Base-by-base conservation (phyloP, 306 rosid genomes). In the Cicer yamashitae region DNA sequence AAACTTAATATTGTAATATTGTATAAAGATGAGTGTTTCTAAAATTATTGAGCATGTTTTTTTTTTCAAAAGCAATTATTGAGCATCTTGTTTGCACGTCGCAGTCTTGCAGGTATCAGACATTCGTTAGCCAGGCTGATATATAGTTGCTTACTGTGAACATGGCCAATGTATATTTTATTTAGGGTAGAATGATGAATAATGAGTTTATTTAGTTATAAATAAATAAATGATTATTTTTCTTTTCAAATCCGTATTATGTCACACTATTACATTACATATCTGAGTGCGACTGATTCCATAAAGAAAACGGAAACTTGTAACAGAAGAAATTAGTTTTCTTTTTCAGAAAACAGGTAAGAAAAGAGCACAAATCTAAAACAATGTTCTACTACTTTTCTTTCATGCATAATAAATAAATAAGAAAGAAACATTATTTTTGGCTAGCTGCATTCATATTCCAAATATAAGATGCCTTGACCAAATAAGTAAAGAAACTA, bases 401-500 rank as follows among this genome's bases (percentile, higher is more conserved):
- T 41, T 58, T 59, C 10, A 70, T 46, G 39, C 40, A 22, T 51
- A 60, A 6, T 25, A 2, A 57, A 8, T 25, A 56, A 14, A 11
- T 57, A 78, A 17, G 17, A 53, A 12, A 51, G 44, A 20, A 46
- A 65, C 59, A 70, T 38, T 8, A 54, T 34, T 18, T 14, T 7
- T 61, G 38, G 72, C 6, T 25, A 20, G 50, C 48, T 50, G 46
- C 68, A 45, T 59, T 22, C 15, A 75, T 65, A 52, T 61, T 43
- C 50, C 47, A 71, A 50, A 72, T 6, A 15, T 34, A 43, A 68
- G 67, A 68, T 50, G 73, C 77, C 30, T 59, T 59, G 20, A 11
- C 80, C 52, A 74, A 51, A 74, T 48, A 0, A 46, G 43, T 10
- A 1, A 67, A 47, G 39, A 80, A 47, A 56, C 20, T 43, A 7